Conservation (phyloP, 306 rosid species). For the Fragaria iinumae region DNA sequence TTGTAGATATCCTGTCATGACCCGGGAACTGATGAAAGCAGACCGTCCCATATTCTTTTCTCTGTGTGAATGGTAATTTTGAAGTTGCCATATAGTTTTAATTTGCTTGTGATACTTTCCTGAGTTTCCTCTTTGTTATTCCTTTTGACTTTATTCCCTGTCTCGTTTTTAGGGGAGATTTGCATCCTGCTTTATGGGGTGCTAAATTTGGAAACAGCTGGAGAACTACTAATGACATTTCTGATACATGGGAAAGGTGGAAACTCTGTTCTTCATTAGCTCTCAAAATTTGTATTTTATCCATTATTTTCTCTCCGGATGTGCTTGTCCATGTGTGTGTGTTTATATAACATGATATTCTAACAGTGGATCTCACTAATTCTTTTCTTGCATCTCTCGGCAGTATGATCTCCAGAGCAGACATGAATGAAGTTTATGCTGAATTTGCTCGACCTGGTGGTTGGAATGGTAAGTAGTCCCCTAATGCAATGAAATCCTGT, state of each 20-base stretch:
- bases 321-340: background rate
- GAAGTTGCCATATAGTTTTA: background rate
- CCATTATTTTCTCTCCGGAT: background rate
- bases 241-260: conserved; percentile 84
- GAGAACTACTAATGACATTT: conserved; percentile 89
- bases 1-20: conserved; percentile 81
- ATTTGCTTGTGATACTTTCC: background rate
- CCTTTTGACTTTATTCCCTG: background rate
- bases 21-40: conserved; percentile 77
- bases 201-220: conserved; percentile 85
- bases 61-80: conserved; percentile 83
- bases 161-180: conserved; percentile 64
- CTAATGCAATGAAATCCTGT: background rate
- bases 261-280: conserved; percentile 2
- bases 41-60: conserved; percentile 89
- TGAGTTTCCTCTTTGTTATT: background rate
- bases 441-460: conserved; percentile 86
- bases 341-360: background rate
- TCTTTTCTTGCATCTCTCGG: conserved; percentile 18
- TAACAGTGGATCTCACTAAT: background rate
- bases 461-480: conserved; percentile 74
- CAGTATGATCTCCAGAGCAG: conserved; percentile 87
- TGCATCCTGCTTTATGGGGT: conserved; percentile 97
- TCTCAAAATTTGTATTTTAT: background rate
- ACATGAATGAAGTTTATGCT: conserved; percentile 77